Evolutionary conservation across 192 early-diverging fungal genomes (phyloP), one percentile per base, ranked within the genome.

Genomic region (Coemansia sp.): DNA sequence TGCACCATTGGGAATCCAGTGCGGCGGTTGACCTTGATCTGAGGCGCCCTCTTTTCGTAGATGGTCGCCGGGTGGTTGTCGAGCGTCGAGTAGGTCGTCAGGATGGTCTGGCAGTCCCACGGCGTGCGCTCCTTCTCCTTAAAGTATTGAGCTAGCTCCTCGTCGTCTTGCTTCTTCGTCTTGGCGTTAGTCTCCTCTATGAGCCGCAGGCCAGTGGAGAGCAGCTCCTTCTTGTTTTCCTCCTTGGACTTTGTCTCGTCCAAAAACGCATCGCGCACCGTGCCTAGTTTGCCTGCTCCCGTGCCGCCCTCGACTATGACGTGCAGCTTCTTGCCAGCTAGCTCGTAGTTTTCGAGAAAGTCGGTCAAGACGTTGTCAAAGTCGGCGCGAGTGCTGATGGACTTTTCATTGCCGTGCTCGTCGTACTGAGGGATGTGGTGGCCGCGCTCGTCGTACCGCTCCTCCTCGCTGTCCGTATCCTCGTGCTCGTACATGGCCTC

Each of bases 91-190:
- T 96, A 95, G 3, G 94, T 96, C 39, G 88, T 89, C 36, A 96
- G 73, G 24, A 98, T 89, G 25, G 92, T 91, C 82, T 98, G 91
- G 62, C 91, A 91, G 86, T 98, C 97, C 97, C 97, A 98, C 35
- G 74, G 73, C 57, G 71, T 59, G 32, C 87, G 70, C 62, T 89
- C 74, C 40, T 86, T 86, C 40, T 87, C 83, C 47, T 86, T 81
- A 60, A 88, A 81, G 67, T 86, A 59, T 2, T 84, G 51, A n/a
- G 67, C 66, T 12, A 84, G n/a, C 63, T 88, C 82, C 15, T 68
- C 71, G 8, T 82, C 83, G 43, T 86, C 79, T 56, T 73, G 51
- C 45, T 71, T 63, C 5, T 56, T 49, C 6, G 69, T 40, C 43
- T 69, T 68, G 9, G 37, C 59, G 25, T 67, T 67, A 9, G 66